phyloP scores from a whole-genome alignment of 2,329 filamentous ascomycete genomes.

The Didymosphaeria variabile region DNA sequence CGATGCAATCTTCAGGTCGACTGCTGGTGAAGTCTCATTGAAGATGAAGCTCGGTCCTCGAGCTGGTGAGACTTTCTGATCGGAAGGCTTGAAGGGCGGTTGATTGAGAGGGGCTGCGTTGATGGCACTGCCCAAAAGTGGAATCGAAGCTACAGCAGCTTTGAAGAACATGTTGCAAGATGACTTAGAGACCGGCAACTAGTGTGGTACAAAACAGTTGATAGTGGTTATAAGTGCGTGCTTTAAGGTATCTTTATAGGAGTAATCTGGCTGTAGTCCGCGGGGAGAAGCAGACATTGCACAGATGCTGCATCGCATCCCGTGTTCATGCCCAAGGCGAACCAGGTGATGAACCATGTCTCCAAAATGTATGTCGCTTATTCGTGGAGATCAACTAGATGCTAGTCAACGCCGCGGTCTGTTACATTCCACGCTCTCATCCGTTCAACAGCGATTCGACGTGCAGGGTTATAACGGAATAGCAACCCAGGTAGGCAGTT shows the following conservation, averaged over 20 bases:
- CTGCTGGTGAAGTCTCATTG: constrained; percentile 24
- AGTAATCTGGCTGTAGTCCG: not conserved
- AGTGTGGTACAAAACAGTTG: not conserved
- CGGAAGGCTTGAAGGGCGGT: constrained; percentile 17
- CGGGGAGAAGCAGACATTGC: constrained; percentile 15
- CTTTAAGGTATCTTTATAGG: constrained; percentile 5
- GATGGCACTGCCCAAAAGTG: constrained; percentile 10
- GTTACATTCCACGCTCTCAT: constrained; percentile 30
- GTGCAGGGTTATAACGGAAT: constrained; percentile 28
- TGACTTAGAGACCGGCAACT: not conserved
- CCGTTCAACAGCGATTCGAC: constrained; percentile 18
- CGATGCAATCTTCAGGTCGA: constrained; percentile 16
- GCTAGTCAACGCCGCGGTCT: constrained; percentile 27
- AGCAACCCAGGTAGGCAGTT: constrained; percentile 40
- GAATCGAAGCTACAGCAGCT: not conserved
- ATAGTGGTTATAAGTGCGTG: not conserved
- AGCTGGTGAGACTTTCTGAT: constrained; percentile 21
- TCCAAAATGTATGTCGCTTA: constrained; percentile 13
- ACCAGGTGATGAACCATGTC: constrained; percentile 26
- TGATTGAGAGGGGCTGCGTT: constrained; percentile 17
- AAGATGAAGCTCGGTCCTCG: constrained; percentile 9
- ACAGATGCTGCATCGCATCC: constrained; percentile 8
- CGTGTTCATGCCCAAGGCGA: constrained; percentile 6
- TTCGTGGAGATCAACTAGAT: constrained; percentile 28
- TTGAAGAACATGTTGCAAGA: constrained; percentile 7